Evolutionary conservation across 2,329 filamentous ascomycete genomes (phyloP), one percentile per base, ranked within the genome.

Genomic region (Pseudogymnoascus sp.): DNA sequence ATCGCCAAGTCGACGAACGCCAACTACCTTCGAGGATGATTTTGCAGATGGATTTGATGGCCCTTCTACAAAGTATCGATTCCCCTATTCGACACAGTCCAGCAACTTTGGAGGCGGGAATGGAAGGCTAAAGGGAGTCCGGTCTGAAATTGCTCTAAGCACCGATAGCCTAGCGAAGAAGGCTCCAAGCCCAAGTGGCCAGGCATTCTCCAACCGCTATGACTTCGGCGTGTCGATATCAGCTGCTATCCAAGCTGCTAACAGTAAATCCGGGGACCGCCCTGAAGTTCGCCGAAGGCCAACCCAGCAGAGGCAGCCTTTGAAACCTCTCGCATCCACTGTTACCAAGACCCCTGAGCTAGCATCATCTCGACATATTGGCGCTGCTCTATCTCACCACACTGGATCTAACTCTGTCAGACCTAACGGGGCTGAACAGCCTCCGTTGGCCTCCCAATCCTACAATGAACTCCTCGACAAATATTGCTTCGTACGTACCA

Each of bases 381-480:
- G 50, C n/a, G 38, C 42, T 44, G 21, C 42, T 47, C 38, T 47
- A 13, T 8, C 21, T 11, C 29, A 33, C 4, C 35, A 38, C 59
- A 26, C 59, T 24, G 50, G 50, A 56, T 60, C 44, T 37, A 47
- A 40, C 47, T 13, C 59, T 21, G 31, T 47, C 50, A 26, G 29
- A 31, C 47, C 50, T 5, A 33, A 53, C 19, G 77, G 82, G 13
- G 79, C 81, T 40, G 82, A 84, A 71, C 86, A 88, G 72, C 86
- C 87, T 50, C 81, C 84, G 72, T 87, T 96, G 68, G 85, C 93
- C 65, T 96, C 92, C 67, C 87, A 91, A 65, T 93, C 93, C 65
- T 97, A 99, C 76, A 91, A 96, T 78, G 95, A 99, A 78, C 84
- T 99, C 68, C 89, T 99, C 76, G 93, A 96, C 81, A 97, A 96